Evolutionary conservation across 2,329 filamentous ascomycete genomes (phyloP).

Genomic region (Eutypella sp.): DNA sequence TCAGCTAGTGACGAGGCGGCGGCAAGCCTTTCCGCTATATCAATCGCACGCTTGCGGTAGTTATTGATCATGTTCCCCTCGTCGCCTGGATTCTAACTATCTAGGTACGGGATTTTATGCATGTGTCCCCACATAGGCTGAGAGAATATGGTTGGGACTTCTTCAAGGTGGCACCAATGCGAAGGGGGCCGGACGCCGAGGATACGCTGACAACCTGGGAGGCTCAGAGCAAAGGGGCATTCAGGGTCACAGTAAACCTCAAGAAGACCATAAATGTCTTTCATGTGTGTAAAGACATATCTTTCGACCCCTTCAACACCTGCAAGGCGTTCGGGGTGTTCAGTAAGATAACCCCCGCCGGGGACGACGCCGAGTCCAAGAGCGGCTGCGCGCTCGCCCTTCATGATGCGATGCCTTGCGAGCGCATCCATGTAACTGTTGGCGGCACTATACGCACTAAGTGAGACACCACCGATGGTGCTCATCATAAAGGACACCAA

Average conservation of each 20-base stretch:
- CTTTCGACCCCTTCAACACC: constrained; percentile 4
- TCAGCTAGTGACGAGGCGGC: neutral
- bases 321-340: neutral
- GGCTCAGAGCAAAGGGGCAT: neutral
- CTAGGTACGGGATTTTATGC: constrained; percentile 21
- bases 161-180: constrained; percentile 1
- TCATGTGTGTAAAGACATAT: neutral
- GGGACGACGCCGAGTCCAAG: constrained; percentile 28
- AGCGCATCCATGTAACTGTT: constrained; percentile 34
- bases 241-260: constrained; percentile 4
- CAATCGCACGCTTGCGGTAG: constrained; percentile 8
- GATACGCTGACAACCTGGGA: neutral
- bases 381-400: constrained; percentile 20
- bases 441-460: constrained; percentile 32
- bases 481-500: constrained; percentile 33
- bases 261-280: constrained; percentile 1
- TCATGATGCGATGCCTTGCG: constrained; percentile 20
- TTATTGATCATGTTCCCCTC: constrained; percentile 2
- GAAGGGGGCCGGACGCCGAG: constrained; percentile 2
- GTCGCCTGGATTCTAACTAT: constrained; percentile 15
- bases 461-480: constrained; percentile 24
- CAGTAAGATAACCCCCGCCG: constrained; percentile 13
- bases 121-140: constrained; percentile 12
- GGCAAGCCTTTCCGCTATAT: neutral
- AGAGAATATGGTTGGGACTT: constrained; percentile 1